These are phyloP conservation scores for Apiospora hydei DNA, from an alignment of 2,329 filamentous ascomycete genomes.

Conservation along the genomic window DNA sequence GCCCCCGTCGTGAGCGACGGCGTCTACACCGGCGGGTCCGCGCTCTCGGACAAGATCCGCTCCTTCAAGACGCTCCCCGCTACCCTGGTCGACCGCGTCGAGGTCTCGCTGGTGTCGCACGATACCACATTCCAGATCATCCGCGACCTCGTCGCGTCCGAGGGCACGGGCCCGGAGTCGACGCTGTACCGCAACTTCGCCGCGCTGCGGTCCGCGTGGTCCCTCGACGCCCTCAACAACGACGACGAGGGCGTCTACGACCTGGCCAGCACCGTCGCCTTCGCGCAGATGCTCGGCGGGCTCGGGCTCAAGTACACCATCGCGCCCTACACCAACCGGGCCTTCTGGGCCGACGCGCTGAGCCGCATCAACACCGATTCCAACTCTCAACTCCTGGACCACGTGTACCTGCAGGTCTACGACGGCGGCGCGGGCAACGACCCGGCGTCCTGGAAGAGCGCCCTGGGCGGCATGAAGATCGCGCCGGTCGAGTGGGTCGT, in stretches of 20 bases:
- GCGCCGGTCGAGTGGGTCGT: constrained; percentile 53
- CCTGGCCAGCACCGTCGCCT: constrained; percentile 48
- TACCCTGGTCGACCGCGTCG: constrained; percentile 47
- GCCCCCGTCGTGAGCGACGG: constrained; percentile 47
- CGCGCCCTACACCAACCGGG: constrained; percentile 50
- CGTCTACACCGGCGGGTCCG: constrained; percentile 55
- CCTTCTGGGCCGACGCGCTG: constrained; percentile 46
- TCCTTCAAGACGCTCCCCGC: constrained; percentile 46
- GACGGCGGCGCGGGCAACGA: constrained; percentile 52
- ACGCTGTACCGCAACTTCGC: constrained; percentile 49
- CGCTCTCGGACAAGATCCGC: constrained; percentile 54
- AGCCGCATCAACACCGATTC: constrained; percentile 41
- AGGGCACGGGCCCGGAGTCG: constrained; percentile 44
- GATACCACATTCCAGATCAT: constrained; percentile 51
- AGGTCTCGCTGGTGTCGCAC: constrained; percentile 43
- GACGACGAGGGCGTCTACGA: constrained; percentile 55
- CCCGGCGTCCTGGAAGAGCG: constrained; percentile 47
- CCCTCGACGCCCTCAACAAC: constrained; percentile 54
- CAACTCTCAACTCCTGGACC: constrained; percentile 43
- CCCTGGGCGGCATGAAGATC: constrained; percentile 47
- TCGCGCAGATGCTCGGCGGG: constrained; percentile 49
- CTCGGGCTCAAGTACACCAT: constrained; percentile 53
- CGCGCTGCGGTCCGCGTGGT: constrained; percentile 49
- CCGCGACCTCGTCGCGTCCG: constrained; percentile 45
- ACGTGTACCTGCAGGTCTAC: constrained; percentile 54